Conservation (phyloP, 139 green algal genomes). For the Micractinium conductrix region DNA sequence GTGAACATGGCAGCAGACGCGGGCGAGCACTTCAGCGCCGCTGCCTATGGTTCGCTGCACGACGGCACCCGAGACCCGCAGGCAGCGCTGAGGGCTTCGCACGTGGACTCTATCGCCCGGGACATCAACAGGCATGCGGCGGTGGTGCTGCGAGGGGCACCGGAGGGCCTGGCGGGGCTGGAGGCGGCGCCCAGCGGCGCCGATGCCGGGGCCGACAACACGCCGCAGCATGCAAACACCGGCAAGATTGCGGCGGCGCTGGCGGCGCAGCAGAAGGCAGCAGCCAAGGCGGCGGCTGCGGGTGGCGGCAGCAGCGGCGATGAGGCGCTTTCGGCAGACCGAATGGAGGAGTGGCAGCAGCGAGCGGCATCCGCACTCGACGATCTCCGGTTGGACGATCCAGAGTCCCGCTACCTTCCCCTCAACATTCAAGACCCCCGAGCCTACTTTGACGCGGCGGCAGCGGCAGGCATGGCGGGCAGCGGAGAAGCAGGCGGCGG, state of each 20-base stretch:
- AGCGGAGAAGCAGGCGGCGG: not conserved
- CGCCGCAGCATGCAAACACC: not conserved
- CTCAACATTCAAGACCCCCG: constrained; percentile 34
- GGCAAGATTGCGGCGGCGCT: constrained; percentile 20
- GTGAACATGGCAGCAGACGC: constrained; percentile 59
- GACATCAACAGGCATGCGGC: constrained; percentile 51
- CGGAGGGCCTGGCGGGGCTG: constrained; percentile 20
- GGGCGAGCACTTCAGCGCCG: constrained; percentile 14
- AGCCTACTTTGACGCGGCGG: constrained; percentile 22
- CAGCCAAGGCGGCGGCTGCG: constrained; percentile 3
- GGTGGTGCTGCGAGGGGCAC: constrained; percentile 33
- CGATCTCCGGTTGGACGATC: constrained; percentile 25
- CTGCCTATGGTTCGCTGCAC: not conserved
- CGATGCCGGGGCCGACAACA: not conserved
- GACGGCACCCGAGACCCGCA: not conserved
- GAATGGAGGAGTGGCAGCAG: constrained; percentile 30
- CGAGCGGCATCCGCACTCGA: constrained; percentile 35
- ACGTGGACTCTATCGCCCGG: constrained; percentile 24
- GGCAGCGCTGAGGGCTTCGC: not conserved
- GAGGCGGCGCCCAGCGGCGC: not conserved
- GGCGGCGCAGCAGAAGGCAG: constrained; percentile 24
- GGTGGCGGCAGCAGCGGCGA: not conserved
- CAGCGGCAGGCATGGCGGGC: not conserved
- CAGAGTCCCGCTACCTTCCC: constrained; percentile 1
- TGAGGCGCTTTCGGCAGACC: constrained; percentile 8